Evolutionary conservation across 352 stramenopile genomes (phyloP), one percentile per base, ranked within the genome.

Genomic region (Albugo candida): DNA sequence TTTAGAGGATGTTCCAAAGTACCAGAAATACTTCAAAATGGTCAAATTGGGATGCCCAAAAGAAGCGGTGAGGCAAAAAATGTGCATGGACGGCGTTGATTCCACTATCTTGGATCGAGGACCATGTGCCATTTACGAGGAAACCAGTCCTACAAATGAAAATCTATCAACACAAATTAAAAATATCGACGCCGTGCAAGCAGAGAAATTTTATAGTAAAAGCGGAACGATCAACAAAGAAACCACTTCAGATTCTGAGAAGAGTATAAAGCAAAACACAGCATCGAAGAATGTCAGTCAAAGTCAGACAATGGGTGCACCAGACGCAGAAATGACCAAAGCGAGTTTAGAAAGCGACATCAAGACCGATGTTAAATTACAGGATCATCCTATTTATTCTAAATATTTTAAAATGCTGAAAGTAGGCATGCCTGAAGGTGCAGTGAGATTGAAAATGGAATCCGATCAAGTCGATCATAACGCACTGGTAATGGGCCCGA

Each of bases 361-460:
- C 8, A 8, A 65, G 5, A 55, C 73, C 77, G 52, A 91, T 91
- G 77, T 52, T 84, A 18, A 73, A 82, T 47, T 56, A 81, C 42
- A 73, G 75, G 34, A 45, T 83, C 11, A 65, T 67, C 2, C 53
- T 64, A 16, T 64, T 6, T 78, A 84, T 17, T 61, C 61, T 8
- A 91, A 91, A 45, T 97, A 95, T 42, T 94, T 96, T 54, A 91
- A 92, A 47, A 96, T 97, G 86, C 61, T 95, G 10, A 86, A 94
- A 54, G 74, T 95, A 59, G 85, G 86, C 14, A 49, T 95, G 1
- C 81, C 81, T 0, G 64, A 78, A 27, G 81, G 59, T 2, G 70
- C 72, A 2, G 67, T 83, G 0, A 54, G 65, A 17, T 60, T 81
- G 49, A 81, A 80, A 41, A 65, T 91, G 53, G 41, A 54, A 38